A percentile compares a stretch with the other conserved stretches of the same genome.
Evolutionary conservation across 2,329 filamentous ascomycete genomes (phyloP).

Genomic region (Aspergillus brunneoviolaceus): DNA sequence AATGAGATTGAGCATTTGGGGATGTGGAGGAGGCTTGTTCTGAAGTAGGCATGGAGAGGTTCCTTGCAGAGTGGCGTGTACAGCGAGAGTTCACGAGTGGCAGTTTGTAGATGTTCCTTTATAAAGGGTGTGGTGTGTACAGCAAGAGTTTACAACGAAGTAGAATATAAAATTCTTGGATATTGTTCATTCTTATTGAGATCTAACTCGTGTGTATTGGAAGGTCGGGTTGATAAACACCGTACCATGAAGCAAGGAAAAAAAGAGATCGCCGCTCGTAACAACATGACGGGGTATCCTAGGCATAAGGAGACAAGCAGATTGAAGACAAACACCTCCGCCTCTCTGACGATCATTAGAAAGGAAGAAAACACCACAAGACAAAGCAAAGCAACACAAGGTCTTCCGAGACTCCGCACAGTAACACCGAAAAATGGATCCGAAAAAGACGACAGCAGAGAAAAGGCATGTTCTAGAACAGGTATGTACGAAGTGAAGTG

Average conservation of each 20-base stretch:
- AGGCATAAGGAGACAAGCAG: slow-evolving; percentile 23
- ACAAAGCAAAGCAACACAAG: slow-evolving; percentile 2
- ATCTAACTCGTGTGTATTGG: background rate
- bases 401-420: slow-evolving; percentile 10
- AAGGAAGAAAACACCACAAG: background rate
- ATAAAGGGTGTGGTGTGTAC: background rate
- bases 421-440: slow-evolving; percentile 7
- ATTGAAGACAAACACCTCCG: slow-evolving; percentile 16
- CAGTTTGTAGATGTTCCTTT: too few species aligned
- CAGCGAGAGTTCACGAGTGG: background rate
- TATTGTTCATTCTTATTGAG: background rate
- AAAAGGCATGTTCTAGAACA: slow-evolving; percentile 18
- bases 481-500: slow-evolving; percentile 16
- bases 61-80: background rate
- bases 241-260: slow-evolving; percentile 13
- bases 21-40: slow-evolving; percentile 65
- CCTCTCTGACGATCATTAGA: slow-evolving; percentile 17
- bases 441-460: slow-evolving; percentile 6
- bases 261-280: slow-evolving; percentile 26
- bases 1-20: slow-evolving; percentile 82
- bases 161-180: too few species aligned
- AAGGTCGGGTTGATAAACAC: slow-evolving; percentile 4
- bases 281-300: slow-evolving; percentile 39
- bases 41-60: background rate
- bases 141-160: background rate